A percentile compares a stretch with the other conserved stretches of the same genome.
phyloP scores from a whole-genome alignment of 441 rosid species.

The Francoa sonchifolia region DNA sequence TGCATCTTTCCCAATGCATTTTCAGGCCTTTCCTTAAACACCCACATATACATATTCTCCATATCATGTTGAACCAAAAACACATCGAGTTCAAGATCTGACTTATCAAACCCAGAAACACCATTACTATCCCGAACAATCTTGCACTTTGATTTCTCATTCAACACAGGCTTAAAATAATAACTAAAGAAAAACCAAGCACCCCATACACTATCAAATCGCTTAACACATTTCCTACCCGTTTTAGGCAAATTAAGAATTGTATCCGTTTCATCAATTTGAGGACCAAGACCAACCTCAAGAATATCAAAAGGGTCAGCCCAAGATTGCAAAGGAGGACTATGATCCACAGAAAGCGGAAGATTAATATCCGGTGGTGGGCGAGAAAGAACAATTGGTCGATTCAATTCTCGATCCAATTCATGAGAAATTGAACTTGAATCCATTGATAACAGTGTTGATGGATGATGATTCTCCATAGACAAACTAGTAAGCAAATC shows the following conservation, averaged over 20 bases:
- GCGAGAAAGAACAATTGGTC: conserved; percentile 37
- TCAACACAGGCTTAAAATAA: conserved; percentile 55
- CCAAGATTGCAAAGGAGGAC: conserved; percentile 40
- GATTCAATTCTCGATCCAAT: conserved; percentile 46
- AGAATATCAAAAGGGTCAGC: conserved; percentile 39
- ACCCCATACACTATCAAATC: conserved; percentile 61
- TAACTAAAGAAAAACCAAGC: conserved; percentile 69
- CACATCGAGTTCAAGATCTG: conserved; percentile 49
- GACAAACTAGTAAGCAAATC: conserved; percentile 40
- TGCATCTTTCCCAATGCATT: conserved; percentile 72
- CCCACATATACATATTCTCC: conserved; percentile 84
- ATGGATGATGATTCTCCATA: conserved; percentile 59
- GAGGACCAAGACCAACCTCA: conserved; percentile 50
- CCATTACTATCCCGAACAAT: conserved; percentile 41
- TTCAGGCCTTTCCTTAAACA: conserved; percentile 55
- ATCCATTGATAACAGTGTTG: conserved; percentile 58
- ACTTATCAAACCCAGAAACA: conserved; percentile 42
- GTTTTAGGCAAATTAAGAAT: conserved; percentile 31
- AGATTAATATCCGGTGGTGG: conserved; percentile 72
- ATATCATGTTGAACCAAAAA: conserved; percentile 65
- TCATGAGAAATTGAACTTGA: conserved; percentile 51
- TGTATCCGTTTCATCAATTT: conserved; percentile 36
- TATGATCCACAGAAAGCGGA: conserved; percentile 43
- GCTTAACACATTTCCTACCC: conserved; percentile 42
- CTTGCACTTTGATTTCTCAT: conserved; percentile 54